Evolutionary conservation across 2,329 filamentous ascomycete species (phyloP).

Genomic region (Fusarium coicis): DNA sequence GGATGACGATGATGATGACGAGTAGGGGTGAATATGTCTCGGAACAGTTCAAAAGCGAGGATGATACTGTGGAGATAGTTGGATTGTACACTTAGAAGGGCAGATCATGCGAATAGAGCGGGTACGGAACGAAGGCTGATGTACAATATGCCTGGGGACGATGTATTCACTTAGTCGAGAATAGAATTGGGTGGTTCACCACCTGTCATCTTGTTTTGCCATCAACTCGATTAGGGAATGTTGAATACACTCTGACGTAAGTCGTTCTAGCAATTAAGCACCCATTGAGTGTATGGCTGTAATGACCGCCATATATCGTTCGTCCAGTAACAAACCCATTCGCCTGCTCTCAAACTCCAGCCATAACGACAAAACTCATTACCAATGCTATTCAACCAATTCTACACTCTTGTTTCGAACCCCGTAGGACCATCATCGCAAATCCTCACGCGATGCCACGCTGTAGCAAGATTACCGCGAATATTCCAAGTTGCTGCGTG

Average conservation of each 20-base stretch:
- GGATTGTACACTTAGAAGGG: constrained; percentile 42
- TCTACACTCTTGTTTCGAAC: not conserved
- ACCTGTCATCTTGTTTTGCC: not conserved
- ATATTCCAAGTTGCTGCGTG: constrained; percentile 71
- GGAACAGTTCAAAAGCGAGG: not conserved
- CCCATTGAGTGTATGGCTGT: not conserved
- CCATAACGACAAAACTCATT: not conserved
- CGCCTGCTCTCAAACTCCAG: not conserved
- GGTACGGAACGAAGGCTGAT: constrained; percentile 16
- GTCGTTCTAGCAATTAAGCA: not conserved
- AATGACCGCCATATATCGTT: not conserved
- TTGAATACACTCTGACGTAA: not conserved
- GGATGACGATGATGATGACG: constrained; percentile 55
- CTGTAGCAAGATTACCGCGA: constrained; percentile 72
- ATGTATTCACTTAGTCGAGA: constrained; percentile 27
- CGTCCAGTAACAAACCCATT: constrained; percentile 3
- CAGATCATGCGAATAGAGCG: constrained; percentile 28
- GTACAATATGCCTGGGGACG: constrained; percentile 35
- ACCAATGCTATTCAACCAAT: not conserved
- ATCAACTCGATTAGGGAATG: not conserved
- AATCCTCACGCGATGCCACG: constrained; percentile 69
- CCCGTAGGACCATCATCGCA: constrained; percentile 47
- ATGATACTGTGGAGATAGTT: constrained; percentile 5
- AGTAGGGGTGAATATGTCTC: constrained; percentile 23
- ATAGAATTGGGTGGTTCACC: constrained; percentile 25